Evolutionary conservation across 2,329 filamentous ascomycete genomes (phyloP), one percentile per base, ranked within the genome.

Genomic region (Clarireedia sp.): DNA sequence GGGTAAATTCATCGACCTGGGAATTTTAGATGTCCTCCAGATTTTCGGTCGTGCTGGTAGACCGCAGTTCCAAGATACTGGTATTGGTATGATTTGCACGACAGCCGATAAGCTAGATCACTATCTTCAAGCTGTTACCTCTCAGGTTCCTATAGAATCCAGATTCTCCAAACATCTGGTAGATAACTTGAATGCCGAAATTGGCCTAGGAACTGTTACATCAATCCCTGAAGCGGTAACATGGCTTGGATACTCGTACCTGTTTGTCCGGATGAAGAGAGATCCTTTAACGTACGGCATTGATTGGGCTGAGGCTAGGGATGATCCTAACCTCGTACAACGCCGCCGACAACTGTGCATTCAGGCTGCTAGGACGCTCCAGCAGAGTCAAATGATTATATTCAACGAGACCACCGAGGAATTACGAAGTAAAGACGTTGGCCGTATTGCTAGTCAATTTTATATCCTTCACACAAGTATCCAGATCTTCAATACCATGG

Each of bases 11-110:
- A 87, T 96, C 19, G 94, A 99, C 67, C 78, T 99, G 5, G 92
- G 94, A 3, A 99, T 99, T 62, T 79, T 99, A 2, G 94, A 99
- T 69, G 94, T 99, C 16, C 77, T 99, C 54, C 94, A 99, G 69
- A 99, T 99, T 57, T 99, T 99, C 67, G 94, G 94, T 76, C 91
- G 94, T 79, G 95, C 94, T 57, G 94, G 94, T 76, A 87, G 94
- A 70, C 94, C 95, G 41, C 94, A 99, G 68, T 99, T 96, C 64
- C 91, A 97, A 68, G 94, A 97, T 66, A 94, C 87, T 37, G 94
- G 94, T 76, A 96, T 97, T 63, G 95, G 95, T 60, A 96, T 96
- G 77, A 99, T 99, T 62, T 95, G 90, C 66, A 99, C 95, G 0
- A 95, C 90, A 0, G 87, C 91, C n/a, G 91, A 96, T 70, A 96